Conservation (phyloP, 2,329 filamentous ascomycete genomes). For the Arachnomyces sp. region DNA sequence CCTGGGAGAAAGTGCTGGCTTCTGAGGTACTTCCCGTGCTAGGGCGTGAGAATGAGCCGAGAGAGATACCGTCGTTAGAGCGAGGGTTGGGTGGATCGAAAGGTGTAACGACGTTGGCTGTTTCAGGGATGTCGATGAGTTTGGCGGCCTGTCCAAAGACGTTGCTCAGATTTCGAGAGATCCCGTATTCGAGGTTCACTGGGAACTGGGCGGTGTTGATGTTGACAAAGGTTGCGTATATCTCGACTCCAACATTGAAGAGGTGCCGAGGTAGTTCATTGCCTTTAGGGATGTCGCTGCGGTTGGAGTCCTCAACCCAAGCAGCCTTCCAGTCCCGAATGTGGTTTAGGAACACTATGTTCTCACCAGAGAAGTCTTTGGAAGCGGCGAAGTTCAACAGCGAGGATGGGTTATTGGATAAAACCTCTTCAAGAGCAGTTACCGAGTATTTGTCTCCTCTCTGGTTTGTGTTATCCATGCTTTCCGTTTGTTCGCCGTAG, state of each 20-base stretch:
- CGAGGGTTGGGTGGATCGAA: constrained; percentile 5
- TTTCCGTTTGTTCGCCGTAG: constrained; percentile 2
- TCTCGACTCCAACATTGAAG: constrained; percentile 49
- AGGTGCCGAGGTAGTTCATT: constrained; percentile 36
- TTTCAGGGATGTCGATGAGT: constrained; percentile 34
- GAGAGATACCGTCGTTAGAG: constrained; percentile 2
- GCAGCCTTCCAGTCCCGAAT: constrained; percentile 47
- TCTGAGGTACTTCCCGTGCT: background rate
- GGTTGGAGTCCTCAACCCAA: constrained; percentile 16
- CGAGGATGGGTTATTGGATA: constrained; percentile 48
- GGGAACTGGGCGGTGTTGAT: constrained; percentile 53
- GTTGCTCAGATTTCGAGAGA: constrained; percentile 43
- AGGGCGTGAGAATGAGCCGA: constrained; percentile 2
- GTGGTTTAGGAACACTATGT: constrained; percentile 55
- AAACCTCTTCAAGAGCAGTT: constrained; percentile 50
- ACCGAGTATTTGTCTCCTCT: constrained; percentile 43
- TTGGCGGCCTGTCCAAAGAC: constrained; percentile 46
- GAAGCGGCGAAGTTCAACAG: constrained; percentile 55
- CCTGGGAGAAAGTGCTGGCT: background rate
- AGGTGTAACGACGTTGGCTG: constrained; percentile 25
- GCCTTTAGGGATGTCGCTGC: constrained; percentile 12
- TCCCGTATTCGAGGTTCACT: constrained; percentile 54
- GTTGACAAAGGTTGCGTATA: constrained; percentile 52
- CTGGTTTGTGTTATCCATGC: constrained; percentile 11
- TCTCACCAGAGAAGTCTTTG: constrained; percentile 59